Base-by-base conservation (phyloP, 2,329 filamentous ascomycete species). In the Metarhizium guizhouense region DNA sequence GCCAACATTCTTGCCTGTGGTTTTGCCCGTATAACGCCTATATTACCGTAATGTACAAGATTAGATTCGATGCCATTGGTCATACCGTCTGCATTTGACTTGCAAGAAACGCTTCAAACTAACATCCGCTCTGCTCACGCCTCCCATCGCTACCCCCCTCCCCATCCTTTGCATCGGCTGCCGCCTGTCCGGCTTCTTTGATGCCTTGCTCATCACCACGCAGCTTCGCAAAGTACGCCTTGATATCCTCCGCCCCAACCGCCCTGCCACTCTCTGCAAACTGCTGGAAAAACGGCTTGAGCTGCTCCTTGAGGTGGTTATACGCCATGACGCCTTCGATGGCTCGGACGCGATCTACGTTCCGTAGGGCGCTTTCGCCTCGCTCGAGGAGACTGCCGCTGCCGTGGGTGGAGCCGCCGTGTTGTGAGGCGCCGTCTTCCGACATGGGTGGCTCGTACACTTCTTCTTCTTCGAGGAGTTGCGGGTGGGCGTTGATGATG, bases 271-370 rank as follows among this genome's bases (percentile, higher is more conserved):
- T 95, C 67, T 96, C 90, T 0, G 94, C 94, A 68, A 96, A 99
- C 47, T 95, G 88, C 72, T 92, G 85, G 65, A 99, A 83, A 69
- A 99, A 97, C 0, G 86, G 86, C 76, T 93, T 96, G n/a, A 99
- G 84, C 68, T 93, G 92, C 66, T 97, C 92, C 67, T 95, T 94
- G 58, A 99, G 80, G 65, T 95, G 88, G 65, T 97, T 96, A 72
- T 97, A 99, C 0, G 92, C 93, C 91, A 97, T 96, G 49, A 95
- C 93, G 16, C 94, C 94, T 70, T 99, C 89, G 55, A 99, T 96
- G 4, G 94, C 94, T 14, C 86, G 81, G 7, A 97, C 93, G 2
- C 94, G 88, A 68, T 99, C 94, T 56, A 99, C 86, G 64, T 90
- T 95, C 68, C 86, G 90, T 32, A 99, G 80, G 0, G 92, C 93